Evolutionary conservation across 176 grass and related monocot species (phyloP), one percentile per base, ranked within the genome.

Genomic region (Thalia dealbata): DNA sequence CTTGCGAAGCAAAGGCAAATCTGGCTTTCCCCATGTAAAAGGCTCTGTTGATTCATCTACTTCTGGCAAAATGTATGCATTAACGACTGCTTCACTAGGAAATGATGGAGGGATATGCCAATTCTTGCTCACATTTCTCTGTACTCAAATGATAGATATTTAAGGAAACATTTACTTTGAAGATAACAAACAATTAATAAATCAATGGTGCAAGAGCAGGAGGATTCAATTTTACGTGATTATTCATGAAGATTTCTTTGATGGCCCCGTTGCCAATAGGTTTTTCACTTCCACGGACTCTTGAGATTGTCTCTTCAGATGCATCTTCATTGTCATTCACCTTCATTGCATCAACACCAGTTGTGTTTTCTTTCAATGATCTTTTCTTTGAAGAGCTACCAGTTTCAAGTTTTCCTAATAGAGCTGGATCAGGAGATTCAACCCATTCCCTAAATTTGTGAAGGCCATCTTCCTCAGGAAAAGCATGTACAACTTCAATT

Each of bases 61-160:
- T 82, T 97, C 85, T 43, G 93, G 93, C 50, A 79, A 84, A 77
- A 70, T 84, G 52, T 97, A 97, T 79, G 83, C 93, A 72, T 30
- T 87, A 69, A 83, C 77, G 63, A 97, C 93, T 73, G 78, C 58
- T 14, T 90, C 84, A 86, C 89, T 90, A 67, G 93, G 93, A 88
- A 92, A 97, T 62, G 78, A 84, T 65, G 89, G 72, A 78, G 93
- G 79, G 52, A 97, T 82, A 76, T 92, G 87, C 93, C 93, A 97
- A 67, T 97, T 97, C 81, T 97, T 97, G 87, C 93, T 97, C 48
- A 92, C 78, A 51, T 97, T 92, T 83, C 93, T 90, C 89, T 97
- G 87, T 63, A 67, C 84, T 78, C 78, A 32, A 68, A 66, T 73
- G 11, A 12, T 72, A 83, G 70, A 80, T 35, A 78, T 59, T 29